These are phyloP conservation scores for Termitomyces sp. DNA, from an alignment of 768 basidiomycete genomes.

Conservation along the genomic window DNA sequence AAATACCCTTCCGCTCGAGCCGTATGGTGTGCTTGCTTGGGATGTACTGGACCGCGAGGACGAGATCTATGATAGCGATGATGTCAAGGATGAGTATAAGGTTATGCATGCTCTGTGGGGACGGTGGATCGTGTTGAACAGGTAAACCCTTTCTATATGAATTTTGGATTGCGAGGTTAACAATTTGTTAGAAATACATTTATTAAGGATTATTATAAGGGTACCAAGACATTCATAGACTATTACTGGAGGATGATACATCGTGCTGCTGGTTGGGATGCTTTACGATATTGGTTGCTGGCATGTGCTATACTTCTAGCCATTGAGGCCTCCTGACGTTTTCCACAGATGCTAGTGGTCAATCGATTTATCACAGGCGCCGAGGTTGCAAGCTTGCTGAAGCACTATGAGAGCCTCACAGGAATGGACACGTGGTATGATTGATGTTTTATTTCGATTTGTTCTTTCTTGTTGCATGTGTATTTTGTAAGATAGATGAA, in stretches of 20 bases:
- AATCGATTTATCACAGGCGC: conserved; percentile 49
- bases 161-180: not conserved
- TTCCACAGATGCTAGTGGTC: conserved; percentile 46
- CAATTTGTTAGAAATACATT: conserved; percentile 43
- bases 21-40: conserved; percentile 68
- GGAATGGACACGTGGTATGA: conserved; percentile 42
- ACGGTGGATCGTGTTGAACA: conserved; percentile 65
- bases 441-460: conserved; percentile 9
- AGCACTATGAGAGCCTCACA: conserved; percentile 52
- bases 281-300: conserved; percentile 58
- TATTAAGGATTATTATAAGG: conserved; percentile 50
- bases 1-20: conserved; percentile 52
- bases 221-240: conserved; percentile 51
- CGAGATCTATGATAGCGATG: conserved; percentile 69
- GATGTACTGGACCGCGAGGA: conserved; percentile 69
- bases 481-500: not conserved
- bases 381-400: conserved; percentile 49
- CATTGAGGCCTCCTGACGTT: not conserved
- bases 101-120: conserved; percentile 78
- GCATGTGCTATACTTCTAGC: conserved; percentile 25
- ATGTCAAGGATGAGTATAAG: conserved; percentile 72
- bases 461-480: not conserved
- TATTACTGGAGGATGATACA: conserved; percentile 67
- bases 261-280: conserved; percentile 63
- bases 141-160: conserved; percentile 30